Evolutionary conservation across 31 red algal species (phyloP).

Genomic region (Endocladia muricata): DNA sequence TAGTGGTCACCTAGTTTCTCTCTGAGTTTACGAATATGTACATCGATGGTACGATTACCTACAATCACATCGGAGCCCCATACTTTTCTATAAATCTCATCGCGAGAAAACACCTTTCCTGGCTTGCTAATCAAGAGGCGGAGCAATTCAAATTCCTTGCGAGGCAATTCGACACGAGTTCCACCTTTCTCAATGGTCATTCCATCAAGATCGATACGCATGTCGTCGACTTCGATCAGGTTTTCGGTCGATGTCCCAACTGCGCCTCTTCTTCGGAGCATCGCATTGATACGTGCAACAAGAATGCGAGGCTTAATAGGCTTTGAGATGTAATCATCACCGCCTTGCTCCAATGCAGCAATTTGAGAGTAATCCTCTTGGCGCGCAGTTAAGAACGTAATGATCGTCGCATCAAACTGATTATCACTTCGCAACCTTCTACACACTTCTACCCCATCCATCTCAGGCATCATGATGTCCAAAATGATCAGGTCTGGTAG

Average conservation of each 20-base stretch:
- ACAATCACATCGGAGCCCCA: too few relatives aligned
- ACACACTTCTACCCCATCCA: constrained; percentile 11
- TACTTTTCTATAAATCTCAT: too few relatives aligned
- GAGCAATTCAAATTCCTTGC: background rate
- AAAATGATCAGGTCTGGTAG: too few relatives aligned
- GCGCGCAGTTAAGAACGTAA: constrained; percentile 5
- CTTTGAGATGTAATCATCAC: background rate
- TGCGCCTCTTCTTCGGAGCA: background rate
- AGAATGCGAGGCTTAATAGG: background rate
- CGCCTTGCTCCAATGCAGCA: background rate
- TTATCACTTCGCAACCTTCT: background rate
- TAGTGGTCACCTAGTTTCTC: too few relatives aligned
- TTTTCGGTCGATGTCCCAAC: background rate
- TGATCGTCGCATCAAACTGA: background rate
- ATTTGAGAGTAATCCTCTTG: background rate
- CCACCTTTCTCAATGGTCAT: background rate
- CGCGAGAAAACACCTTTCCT: background rate
- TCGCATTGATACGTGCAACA: background rate
- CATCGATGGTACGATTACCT: too few relatives aligned
- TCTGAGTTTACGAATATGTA: too few relatives aligned
- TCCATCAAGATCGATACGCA: background rate
- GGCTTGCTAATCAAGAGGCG: background rate
- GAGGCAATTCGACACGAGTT: background rate
- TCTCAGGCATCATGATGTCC: too few relatives aligned
- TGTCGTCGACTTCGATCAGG: background rate